phyloP scores from a whole-genome alignment of 495 filamentous ascomycete genomes.

The Hypomontagnella submonticulosa region DNA sequence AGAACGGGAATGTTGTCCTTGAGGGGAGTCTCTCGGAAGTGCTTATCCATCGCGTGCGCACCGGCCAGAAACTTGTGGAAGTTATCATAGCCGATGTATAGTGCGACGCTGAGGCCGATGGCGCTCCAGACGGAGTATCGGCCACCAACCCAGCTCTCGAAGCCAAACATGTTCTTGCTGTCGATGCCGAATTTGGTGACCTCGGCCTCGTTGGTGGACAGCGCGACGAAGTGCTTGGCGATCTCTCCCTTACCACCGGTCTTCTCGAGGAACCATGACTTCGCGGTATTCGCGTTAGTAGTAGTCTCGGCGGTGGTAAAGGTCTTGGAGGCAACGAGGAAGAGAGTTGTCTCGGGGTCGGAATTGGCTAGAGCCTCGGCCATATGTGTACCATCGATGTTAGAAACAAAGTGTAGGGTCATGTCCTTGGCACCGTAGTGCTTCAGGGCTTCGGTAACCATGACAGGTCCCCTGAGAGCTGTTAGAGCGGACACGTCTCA shows the following conservation, averaged over 20 bases:
- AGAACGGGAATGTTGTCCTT: conserved; percentile 95
- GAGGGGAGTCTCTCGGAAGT: conserved; percentile 90
- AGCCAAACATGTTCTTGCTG: conserved; percentile 98
- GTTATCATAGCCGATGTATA: conserved; percentile 97
- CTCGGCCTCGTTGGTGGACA: conserved; percentile 94
- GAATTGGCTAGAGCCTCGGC: conserved; percentile 90
- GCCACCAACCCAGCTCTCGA: conserved; percentile 97
- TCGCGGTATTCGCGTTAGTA: conserved; percentile 96
- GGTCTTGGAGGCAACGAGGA: conserved; percentile 98
- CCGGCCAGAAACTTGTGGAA: conserved; percentile 96
- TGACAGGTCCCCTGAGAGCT: conserved; percentile 83
- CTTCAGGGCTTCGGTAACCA: conserved; percentile 98
- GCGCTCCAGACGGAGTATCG: conserved; percentile 99
- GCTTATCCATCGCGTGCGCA: conserved; percentile 97
- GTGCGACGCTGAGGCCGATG: conserved; percentile 91
- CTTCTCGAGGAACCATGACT: conserved; percentile 92
- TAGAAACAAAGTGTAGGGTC: conserved; percentile 97
- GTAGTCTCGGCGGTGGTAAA: conserved; percentile 98
- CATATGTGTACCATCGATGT: conserved; percentile 98
- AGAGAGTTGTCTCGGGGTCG: conserved; percentile 95
- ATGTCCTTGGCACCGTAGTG: conserved; percentile 85
- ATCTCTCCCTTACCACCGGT: conserved; percentile 81
- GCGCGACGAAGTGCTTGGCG: conserved; percentile 97
- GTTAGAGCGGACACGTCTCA: conserved; percentile 48
- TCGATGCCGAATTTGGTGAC: conserved; percentile 99